phyloP scores from a whole-genome alignment of 495 filamentous ascomycete species.

The Aspergillus nidulans region DNA sequence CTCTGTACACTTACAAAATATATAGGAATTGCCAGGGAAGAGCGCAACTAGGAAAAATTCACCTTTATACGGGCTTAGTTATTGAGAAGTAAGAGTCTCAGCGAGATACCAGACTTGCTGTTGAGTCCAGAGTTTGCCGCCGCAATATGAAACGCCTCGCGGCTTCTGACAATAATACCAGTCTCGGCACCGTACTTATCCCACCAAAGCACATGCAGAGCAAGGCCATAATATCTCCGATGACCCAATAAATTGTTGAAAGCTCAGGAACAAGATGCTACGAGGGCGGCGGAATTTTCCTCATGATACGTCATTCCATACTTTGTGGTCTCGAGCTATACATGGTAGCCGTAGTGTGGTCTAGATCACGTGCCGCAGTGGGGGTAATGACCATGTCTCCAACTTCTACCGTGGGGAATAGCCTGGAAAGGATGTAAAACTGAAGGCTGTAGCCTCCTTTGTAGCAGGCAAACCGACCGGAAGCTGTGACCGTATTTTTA shows the following conservation, averaged over 20 bases:
- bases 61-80: no score
- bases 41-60: no score
- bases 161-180: neutral
- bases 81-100: no score
- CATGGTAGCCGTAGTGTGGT: no score
- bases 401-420: neutral
- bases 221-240: neutral
- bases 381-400: neutral
- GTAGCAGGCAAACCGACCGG: neutral
- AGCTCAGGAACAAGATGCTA: neutral
- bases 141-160: neutral
- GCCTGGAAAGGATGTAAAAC: neutral
- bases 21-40: no score
- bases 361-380: conserved; percentile 10
- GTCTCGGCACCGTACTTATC: neutral
- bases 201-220: neutral
- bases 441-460: neutral
- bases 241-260: neutral
- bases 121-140: neutral
- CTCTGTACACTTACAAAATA: no score
- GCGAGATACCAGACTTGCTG: no score
- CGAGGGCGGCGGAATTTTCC: neutral
- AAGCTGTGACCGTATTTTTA: no score
- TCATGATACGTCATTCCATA: neutral
- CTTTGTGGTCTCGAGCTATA: no score